Evolutionary conservation across 2,329 filamentous ascomycete species (phyloP).

Genomic region (Phoma sp.): DNA sequence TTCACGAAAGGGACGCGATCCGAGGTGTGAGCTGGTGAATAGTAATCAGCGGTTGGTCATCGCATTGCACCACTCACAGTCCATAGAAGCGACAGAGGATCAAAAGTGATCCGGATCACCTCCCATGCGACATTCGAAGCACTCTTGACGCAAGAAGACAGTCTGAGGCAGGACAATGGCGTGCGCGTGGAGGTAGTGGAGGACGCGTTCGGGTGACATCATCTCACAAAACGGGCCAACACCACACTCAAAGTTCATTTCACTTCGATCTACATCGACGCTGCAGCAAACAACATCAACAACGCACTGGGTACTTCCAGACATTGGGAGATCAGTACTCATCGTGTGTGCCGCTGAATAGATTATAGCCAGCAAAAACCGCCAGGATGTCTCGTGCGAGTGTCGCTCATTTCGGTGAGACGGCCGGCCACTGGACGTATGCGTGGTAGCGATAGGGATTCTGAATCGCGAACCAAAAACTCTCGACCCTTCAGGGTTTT

Average conservation of each 20-base stretch:
- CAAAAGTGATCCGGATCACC: no score
- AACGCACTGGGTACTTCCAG: no score
- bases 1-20: neutral
- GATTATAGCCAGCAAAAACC: no score
- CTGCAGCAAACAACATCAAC: neutral
- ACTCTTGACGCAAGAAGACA: neutral
- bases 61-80: neutral
- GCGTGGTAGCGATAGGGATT: no score
- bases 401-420: no score
- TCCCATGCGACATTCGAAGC: neutral
- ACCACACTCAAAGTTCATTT: neutral
- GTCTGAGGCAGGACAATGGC: neutral
- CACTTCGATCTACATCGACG: neutral
- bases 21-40: constrained; percentile 7
- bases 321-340: no score
- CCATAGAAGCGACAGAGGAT: neutral
- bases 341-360: no score
- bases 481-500: no score
- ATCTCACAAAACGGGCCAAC: neutral
- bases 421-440: no score
- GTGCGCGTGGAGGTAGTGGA: neutral
- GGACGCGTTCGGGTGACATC: neutral
- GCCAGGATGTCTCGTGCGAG: no score
- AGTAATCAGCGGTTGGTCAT: constrained; percentile 4
- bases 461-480: no score